Percentiles rank a stretch among this genome's conserved stretches.
Conservation (phyloP, 352 stramenopile genomes). For the Phytophthora lateralis region DNA sequence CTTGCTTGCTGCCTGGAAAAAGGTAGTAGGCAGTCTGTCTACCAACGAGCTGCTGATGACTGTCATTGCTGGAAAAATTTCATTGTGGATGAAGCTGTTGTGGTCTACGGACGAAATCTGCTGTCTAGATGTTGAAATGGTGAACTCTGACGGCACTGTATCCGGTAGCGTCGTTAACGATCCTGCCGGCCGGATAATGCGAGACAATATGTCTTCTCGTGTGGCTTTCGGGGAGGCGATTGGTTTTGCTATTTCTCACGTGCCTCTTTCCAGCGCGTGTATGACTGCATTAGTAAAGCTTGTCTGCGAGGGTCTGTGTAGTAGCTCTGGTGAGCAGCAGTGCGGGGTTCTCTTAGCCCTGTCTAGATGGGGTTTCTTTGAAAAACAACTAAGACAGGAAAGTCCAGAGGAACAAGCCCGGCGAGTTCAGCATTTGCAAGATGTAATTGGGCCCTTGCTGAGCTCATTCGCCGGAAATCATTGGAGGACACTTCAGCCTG, state of each 20-base stretch:
- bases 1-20: conserved; percentile 52
- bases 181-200: conserved; percentile 5
- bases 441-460: conserved; percentile 31
- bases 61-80: conserved; percentile 24
- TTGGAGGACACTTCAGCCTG: conserved; percentile 38
- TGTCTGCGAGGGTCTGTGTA: conserved; percentile 35
- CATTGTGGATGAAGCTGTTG: conserved; percentile 53
- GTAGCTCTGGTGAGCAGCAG: conserved; percentile 58
- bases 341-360: conserved; percentile 62
- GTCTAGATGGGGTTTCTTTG: conserved; percentile 54
- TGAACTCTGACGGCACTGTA: conserved; percentile 1
- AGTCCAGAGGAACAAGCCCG: conserved; percentile 1
- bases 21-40: conserved; percentile 33
- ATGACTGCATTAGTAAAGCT: conserved; percentile 30
- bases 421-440: conserved; percentile 29
- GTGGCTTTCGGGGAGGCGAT: conserved; percentile 67
- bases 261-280: conserved; percentile 30
- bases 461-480: conserved; percentile 47
- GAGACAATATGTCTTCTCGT: conserved; percentile 34
- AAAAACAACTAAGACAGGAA: conserved; percentile 31
- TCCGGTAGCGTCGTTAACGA: background rate
- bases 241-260: conserved; percentile 40
- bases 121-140: conserved; percentile 35
- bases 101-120: conserved; percentile 49
- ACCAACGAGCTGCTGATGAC: conserved; percentile 27